Evolutionary conservation across 805 yeast species (phyloP).

Genomic region (Lipomyces chichibuensis): DNA sequence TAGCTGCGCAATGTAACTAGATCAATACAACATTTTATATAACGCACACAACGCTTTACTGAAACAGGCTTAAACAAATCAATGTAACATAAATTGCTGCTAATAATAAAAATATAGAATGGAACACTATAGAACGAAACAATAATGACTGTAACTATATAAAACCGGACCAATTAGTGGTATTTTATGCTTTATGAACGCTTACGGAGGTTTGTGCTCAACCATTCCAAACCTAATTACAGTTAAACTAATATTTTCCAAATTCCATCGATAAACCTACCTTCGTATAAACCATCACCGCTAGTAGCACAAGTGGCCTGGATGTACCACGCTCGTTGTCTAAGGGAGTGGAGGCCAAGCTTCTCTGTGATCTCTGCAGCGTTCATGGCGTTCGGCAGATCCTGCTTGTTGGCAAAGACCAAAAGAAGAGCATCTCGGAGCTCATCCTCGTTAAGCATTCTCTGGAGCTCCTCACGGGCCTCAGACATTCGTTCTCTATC

Average conservation of each 20-base stretch:
- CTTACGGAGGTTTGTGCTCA: conserved; percentile 37
- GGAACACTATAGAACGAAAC: conserved; percentile 18
- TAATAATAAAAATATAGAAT: conserved; percentile 21
- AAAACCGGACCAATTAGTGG: conserved; percentile 9
- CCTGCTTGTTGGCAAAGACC: conserved; percentile 90
- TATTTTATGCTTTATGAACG: conserved; percentile 27
- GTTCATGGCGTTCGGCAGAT: conserved; percentile 67
- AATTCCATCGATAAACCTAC: conserved; percentile 41
- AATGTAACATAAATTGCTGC: conserved; percentile 22
- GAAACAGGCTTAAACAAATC: conserved; percentile 13
- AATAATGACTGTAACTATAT: conserved; percentile 26
- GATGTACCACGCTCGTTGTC: conserved; percentile 84
- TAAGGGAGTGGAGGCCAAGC: conserved; percentile 63
- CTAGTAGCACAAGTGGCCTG: conserved; percentile 88
- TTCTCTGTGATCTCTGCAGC: conserved; percentile 79
- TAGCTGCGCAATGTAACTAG: background rate
- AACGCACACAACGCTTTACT: conserved; percentile 1
- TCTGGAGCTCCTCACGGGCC: conserved; percentile 73
- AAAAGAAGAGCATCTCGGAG: conserved; percentile 76
- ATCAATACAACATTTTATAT: background rate
- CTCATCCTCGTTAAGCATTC: conserved; percentile 81
- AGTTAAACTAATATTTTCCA: background rate
- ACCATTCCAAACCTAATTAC: conserved; percentile 34
- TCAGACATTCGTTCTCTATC: conserved; percentile 73
- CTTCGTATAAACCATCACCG: conserved; percentile 88